Conservation (phyloP, 257 asterid genomes). For the Solanum dulcamara region DNA sequence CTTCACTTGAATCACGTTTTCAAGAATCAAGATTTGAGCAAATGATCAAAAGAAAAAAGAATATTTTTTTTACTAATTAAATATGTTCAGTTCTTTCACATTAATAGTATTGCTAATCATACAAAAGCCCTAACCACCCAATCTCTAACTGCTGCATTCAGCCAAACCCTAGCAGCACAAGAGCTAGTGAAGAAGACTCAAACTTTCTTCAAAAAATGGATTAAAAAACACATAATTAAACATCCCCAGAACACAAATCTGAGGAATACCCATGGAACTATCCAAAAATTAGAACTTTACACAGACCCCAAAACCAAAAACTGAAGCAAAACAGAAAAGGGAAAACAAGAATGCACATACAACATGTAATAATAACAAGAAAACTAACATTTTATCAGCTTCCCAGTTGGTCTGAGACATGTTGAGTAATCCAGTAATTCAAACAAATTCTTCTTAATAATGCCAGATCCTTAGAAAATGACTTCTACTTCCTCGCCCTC, state of each 20-base stretch:
- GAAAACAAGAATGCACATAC: background rate
- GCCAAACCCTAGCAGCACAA: slow-evolving; percentile 4
- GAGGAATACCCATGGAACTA: slow-evolving; percentile 2
- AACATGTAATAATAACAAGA: background rate
- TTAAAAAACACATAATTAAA: background rate
- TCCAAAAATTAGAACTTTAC: slow-evolving; percentile 1
- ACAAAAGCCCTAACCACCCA: background rate
- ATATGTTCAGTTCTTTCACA: background rate
- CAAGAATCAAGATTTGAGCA: background rate
- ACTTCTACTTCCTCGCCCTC: slow-evolving; percentile 13
- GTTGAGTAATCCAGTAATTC: slow-evolving; percentile 14
- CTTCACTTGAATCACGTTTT: background rate
- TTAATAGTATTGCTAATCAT: background rate
- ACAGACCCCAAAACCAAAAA: slow-evolving; percentile 1
- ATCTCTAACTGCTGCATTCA: background rate
- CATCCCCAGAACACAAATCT: slow-evolving; percentile 16
- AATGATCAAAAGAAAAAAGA: background rate
- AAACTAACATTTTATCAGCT: slow-evolving; percentile 90
- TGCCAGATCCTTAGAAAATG: slow-evolving; percentile 30
- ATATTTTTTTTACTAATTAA: background rate
- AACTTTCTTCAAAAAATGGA: background rate
- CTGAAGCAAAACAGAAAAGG: background rate
- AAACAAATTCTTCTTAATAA: slow-evolving; percentile 4
- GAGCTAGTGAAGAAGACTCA: background rate
- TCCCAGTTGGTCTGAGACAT: slow-evolving; percentile 99